These are phyloP conservation scores for Tetrahymena malaccensis DNA, from an alignment of 73 alveolate species.

Conservation along the genomic window DNA sequence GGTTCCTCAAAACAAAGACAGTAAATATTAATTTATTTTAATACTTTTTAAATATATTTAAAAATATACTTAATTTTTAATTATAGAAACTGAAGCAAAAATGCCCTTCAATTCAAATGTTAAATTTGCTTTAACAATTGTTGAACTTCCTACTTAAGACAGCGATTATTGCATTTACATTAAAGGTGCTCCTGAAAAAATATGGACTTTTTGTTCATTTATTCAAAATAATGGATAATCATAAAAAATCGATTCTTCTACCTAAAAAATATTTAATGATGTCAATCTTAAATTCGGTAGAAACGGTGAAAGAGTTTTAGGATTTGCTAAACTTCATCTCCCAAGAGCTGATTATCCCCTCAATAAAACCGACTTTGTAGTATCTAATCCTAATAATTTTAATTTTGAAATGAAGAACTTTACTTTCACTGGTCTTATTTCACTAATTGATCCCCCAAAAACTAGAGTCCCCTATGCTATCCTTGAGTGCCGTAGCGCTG, in stretches of 20 bases:
- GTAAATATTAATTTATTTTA: neutral
- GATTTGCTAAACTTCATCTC: conserved; percentile 49
- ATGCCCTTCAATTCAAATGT: conserved; percentile 40
- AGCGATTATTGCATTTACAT: conserved; percentile 52
- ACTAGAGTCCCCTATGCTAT: conserved; percentile 66
- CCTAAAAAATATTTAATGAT: conserved; percentile 22
- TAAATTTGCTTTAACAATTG: conserved; percentile 18
- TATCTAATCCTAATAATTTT: conserved; percentile 45
- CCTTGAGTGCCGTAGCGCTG: conserved; percentile 78
- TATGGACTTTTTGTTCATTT: conserved; percentile 41
- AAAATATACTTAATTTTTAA: neutral
- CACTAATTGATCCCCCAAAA: conserved; percentile 96
- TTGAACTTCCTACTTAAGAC: conserved; percentile 7
- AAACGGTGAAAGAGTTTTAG: conserved; percentile 76
- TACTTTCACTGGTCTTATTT: conserved; percentile 84
- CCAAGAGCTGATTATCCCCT: conserved; percentile 37
- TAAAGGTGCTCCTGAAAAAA: conserved; percentile 95
- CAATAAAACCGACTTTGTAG: conserved; percentile 14
- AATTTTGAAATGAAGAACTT: conserved; percentile 64
- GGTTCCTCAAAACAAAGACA: conserved; percentile 56
- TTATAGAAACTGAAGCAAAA: conserved; percentile 9
- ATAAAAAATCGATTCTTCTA: conserved; percentile 28
- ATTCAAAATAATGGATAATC: conserved; percentile 15
- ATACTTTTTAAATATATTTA: neutral
- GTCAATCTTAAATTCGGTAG: conserved; percentile 58